Base-by-base conservation (phyloP, 1,284 basidiomycete genomes). In the Naganishia sp. region DNA sequence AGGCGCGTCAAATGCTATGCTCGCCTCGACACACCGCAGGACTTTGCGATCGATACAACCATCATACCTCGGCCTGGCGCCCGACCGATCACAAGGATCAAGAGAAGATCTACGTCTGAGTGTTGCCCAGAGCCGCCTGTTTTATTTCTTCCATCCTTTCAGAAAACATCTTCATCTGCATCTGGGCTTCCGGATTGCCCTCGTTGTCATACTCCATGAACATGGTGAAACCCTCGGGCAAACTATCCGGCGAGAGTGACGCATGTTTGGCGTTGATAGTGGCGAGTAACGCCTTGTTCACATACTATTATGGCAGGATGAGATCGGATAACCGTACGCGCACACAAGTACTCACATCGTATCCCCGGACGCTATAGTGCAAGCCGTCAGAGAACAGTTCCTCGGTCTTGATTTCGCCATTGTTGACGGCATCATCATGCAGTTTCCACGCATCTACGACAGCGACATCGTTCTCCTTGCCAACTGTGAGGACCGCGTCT, bases 321-420 rank as follows among this genome's bases (percentile, higher is more conserved):
- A 42, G 21, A n/a, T 31, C n/a, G 15, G n/a, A 1, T n/a, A 10
- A 16, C 4, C 28, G 28, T 31, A 15, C 3, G 11, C 16, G 13
- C 16, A 43, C 33, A 13, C 28, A n/a, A 25, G 45, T 6, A 49
- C 65, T 48, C 36, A 66, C 65, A 43, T 28, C 57, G 50, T 66
- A 63, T 2, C 50, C 65, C 18, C 54, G 61, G 25, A 36, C 50
- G 16, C 43, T 61, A 45, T 60, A 66, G 28, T 66, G 65, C 46
- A 66, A 21, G 9, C 65, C 65, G 42, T 66, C 65, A 2, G 59
- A 49, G 25, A 66, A 66, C 13, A 66, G 43, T 18, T 54, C 39
- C 23, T 54, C 44, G 21, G 45, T 44, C 49, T 25, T 55, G 23
- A 66, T 28, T 10, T 60, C 65, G 7, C 59, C 57, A 16, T 49